Base-by-base conservation (phyloP, 805 yeast species). In the Nakazawaea siamensis region DNA sequence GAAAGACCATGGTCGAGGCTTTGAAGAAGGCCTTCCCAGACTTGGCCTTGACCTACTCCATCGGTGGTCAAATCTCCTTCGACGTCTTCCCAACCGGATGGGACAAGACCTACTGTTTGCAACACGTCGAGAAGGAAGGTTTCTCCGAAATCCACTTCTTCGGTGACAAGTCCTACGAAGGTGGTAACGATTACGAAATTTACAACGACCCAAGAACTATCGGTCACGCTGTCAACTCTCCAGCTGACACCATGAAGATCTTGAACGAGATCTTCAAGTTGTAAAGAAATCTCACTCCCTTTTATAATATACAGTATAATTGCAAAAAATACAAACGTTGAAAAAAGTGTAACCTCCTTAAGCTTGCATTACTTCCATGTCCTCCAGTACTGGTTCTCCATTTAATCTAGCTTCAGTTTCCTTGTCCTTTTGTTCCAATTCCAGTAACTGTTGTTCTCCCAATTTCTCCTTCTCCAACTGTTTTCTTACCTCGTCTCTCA, bases 71-170 rank as follows among this genome's bases (percentile, higher is more conserved):
- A 73, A 92, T 92, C 60, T 90, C 97, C 24, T 92, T 92, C 54
- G 99, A 92, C 55, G 97, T 92, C 45, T 92, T 92, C 90, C 99
- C 99, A 69, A 85, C 96, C 45, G 98, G 99, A 56, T 92, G 99
- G 99, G 99, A 92, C 66, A 92, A 92, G 76, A 92, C 99, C 43
- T 92, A 90, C 70, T 85, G 95, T 64, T 75, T 92, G 58, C 87
- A 81, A 64, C 98, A 90, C 64, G 88, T 92, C 50, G 85, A 66
- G 52, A 62, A 69, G 41, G 96, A 90, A 64, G 77, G 81, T 46
- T 92, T 88, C 68, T 70, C 77, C 54, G 72, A 76, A 50, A 86
- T 92, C 52, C 97, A 92, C 70, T 92, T 92, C 78, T 92, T 92
- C 57, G 98, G 99, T 66, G 99, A 92, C 74, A 92, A 92, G 74